These are phyloP conservation scores for Boehmeria nivea DNA, from an alignment of 306 rosid genomes.

Conservation along the genomic window DNA sequence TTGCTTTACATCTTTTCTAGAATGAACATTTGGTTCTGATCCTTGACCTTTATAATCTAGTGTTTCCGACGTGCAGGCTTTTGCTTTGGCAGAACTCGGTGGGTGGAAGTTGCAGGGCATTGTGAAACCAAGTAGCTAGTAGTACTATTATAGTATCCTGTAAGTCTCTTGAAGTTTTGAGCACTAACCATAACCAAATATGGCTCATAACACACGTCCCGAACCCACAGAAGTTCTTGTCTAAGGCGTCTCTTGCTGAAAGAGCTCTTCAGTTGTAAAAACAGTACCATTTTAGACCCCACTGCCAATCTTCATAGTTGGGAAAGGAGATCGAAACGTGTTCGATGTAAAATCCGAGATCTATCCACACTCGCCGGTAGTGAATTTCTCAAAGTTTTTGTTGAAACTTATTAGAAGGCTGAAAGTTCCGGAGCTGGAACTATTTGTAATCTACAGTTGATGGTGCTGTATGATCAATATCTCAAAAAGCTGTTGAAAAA, in stretches of 20 bases:
- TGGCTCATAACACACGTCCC: not conserved
- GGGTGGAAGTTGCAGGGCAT: slow-evolving; percentile 98
- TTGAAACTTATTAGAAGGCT: not conserved
- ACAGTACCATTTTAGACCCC: not conserved
- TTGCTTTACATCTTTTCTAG: no score
- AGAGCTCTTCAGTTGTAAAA: no score
- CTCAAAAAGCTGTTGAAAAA: not conserved
- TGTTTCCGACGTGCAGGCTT: slow-evolving; percentile 52
- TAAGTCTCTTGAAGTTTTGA: slow-evolving; percentile 15
- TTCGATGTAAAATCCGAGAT: not conserved
- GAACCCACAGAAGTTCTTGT: not conserved
- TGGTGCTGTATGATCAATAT: not conserved
- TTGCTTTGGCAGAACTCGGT: slow-evolving; percentile 83
- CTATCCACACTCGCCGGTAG: not conserved
- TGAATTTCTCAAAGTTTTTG: not conserved
- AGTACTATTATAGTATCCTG: no score
- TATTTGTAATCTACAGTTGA: not conserved
- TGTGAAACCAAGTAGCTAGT: slow-evolving; percentile 69
- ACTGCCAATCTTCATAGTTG: not conserved
- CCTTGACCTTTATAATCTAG: slow-evolving; percentile 20
- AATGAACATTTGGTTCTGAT: no score
- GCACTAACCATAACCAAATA: slow-evolving; percentile 1
- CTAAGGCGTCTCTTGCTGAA: no score
- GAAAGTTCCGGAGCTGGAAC: not conserved
- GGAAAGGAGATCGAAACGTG: slow-evolving; percentile 1